Evolutionary conservation across 2,329 filamentous ascomycete species (phyloP).

Genomic region (Colletotrichum eremochloae): DNA sequence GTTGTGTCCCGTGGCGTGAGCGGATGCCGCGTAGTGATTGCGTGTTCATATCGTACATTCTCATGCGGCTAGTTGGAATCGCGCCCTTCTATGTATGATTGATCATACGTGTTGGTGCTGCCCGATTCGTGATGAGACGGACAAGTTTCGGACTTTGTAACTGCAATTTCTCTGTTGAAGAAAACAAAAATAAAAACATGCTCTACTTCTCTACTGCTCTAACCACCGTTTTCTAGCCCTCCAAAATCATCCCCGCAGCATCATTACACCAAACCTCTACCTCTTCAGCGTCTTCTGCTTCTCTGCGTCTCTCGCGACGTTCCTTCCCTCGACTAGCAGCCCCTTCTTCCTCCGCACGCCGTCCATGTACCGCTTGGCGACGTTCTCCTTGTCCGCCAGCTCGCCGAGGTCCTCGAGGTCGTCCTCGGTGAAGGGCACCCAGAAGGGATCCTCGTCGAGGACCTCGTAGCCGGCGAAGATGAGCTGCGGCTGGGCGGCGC

Average conservation of each 20-base stretch:
- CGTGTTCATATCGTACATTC: not conserved
- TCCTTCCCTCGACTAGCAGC: constrained; percentile 82
- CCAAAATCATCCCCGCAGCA: not conserved
- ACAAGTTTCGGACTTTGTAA: not conserved
- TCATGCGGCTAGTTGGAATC: not conserved
- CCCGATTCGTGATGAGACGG: not conserved
- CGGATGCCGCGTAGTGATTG: not conserved
- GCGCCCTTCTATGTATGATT: not conserved
- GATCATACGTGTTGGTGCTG: not conserved
- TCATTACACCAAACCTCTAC: constrained; percentile 50
- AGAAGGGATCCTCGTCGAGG: constrained; percentile 95
- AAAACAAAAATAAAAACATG: not conserved
- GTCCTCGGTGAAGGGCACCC: constrained; percentile 97
- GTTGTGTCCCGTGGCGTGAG: not conserved
- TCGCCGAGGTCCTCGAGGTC: constrained; percentile 97
- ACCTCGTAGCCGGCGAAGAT: constrained; percentile 94
- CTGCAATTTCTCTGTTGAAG: not conserved
- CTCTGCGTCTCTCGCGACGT: constrained; percentile 87
- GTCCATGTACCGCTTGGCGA: constrained; percentile 97
- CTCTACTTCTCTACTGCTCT: not conserved
- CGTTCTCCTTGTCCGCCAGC: constrained; percentile 92
- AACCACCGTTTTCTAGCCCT: not conserved
- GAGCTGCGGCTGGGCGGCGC: constrained; percentile 91
- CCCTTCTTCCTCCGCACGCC: constrained; percentile 89
- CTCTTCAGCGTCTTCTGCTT: constrained; percentile 84